Percentiles rank a stretch among this genome's conserved stretches.
These are phyloP conservation scores for Aspergillus bertholletiae DNA, from an alignment of 495 filamentous ascomycete species.

Conservation along the genomic window DNA sequence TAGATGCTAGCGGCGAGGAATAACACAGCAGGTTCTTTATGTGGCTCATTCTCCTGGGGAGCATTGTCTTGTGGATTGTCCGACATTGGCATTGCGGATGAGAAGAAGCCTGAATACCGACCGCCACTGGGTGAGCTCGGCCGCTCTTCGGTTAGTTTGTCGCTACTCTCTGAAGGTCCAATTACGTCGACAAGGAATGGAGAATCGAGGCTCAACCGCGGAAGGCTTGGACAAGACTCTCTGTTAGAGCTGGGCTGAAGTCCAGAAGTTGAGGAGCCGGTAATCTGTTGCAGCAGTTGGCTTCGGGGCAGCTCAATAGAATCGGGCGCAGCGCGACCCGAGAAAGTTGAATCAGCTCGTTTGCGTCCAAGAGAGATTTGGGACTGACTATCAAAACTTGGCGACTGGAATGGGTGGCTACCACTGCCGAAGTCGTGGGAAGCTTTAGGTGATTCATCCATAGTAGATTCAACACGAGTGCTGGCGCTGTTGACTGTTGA, in stretches of 20 bases:
- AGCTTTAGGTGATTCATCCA: conserved; percentile 58
- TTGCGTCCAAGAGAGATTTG: conserved; percentile 24
- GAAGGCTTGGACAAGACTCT: conserved; percentile 38
- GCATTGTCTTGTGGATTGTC: conserved; percentile 47
- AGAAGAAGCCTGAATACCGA: conserved; percentile 67
- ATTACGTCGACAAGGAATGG: conserved; percentile 41
- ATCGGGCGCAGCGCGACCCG: conserved; percentile 21
- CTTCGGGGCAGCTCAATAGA: conserved; percentile 21
- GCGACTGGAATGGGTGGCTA: conserved; percentile 33
- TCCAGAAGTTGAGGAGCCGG: conserved; percentile 9
- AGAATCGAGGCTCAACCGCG: conserved; percentile 40
- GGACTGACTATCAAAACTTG: conserved; percentile 29
- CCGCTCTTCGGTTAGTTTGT: conserved; percentile 14
- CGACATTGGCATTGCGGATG: conserved; percentile 79
- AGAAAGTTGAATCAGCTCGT: conserved; percentile 32
- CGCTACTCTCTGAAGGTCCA: conserved; percentile 13
- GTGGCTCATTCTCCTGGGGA: conserved; percentile 19
- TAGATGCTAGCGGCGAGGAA: conserved; percentile 93
- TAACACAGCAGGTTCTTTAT: conserved; percentile 52
- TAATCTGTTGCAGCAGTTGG: conserved; percentile 32
- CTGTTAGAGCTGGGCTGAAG: conserved; percentile 16
- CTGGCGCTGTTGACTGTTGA: conserved; percentile 43
- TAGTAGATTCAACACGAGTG: conserved; percentile 57
- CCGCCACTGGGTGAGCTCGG: conserved; percentile 29
- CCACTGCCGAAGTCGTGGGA: conserved; percentile 48